A percentile compares a stretch with the other conserved stretches of the same genome.
phyloP scores from a whole-genome alignment of 805 yeast genomes.

The Yarrowia sp. region DNA sequence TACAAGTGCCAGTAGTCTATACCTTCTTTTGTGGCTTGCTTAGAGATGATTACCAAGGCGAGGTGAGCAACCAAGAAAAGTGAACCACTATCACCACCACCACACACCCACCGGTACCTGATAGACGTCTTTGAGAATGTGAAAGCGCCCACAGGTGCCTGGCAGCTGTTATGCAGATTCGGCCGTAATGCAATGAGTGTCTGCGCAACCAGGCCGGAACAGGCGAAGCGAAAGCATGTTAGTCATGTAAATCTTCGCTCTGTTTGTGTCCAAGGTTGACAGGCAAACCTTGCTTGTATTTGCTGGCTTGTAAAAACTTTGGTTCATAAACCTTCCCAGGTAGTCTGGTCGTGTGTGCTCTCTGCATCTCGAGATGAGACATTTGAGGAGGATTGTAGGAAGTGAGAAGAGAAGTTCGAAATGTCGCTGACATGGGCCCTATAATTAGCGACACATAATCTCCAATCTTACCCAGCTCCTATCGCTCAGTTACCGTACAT shows the following conservation, averaged over 20 bases:
- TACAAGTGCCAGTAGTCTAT: background rate
- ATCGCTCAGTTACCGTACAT: background rate
- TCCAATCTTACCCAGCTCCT: no score
- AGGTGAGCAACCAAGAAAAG: background rate
- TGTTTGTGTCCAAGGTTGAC: background rate
- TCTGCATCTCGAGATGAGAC: slow-evolving; percentile 2
- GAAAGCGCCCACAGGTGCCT: background rate
- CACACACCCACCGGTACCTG: no score
- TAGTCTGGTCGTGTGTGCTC: slow-evolving; percentile 5
- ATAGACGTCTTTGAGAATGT: background rate
- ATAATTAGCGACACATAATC: no score
- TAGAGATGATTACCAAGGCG: background rate
- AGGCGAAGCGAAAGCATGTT: slow-evolving; percentile 15
- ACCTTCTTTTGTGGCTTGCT: background rate
- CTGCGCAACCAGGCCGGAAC: background rate
- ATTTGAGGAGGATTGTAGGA: background rate
- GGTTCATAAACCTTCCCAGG: background rate
- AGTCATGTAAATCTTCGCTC: slow-evolving; percentile 3
- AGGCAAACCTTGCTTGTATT: background rate
- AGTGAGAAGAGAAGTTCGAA: no score
- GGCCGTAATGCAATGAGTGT: background rate
- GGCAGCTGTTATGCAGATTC: background rate
- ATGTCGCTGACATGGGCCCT: no score
- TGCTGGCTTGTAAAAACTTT: background rate
- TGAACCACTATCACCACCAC: background rate